Conservation (phyloP, 192 early-diverging fungal species). For the Allomyces macrogynus region DNA sequence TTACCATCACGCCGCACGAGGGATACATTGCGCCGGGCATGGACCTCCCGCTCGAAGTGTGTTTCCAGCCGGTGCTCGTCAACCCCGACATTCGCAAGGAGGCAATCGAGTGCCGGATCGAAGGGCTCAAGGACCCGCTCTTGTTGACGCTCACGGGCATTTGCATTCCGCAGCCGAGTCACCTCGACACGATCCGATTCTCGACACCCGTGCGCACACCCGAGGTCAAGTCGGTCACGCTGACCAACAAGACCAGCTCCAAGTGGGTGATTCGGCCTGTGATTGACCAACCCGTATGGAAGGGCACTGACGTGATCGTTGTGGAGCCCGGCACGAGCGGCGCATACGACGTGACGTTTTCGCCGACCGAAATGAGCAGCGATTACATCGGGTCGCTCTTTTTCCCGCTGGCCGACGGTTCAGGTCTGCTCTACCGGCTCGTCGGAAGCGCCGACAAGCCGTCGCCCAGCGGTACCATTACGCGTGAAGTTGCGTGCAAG, state of each 20-base stretch:
- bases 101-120: slow-evolving; percentile 22
- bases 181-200: slow-evolving; percentile 34
- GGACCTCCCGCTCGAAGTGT: slow-evolving; percentile 34
- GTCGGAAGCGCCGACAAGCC: slow-evolving; percentile 33
- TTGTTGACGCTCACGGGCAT: slow-evolving; percentile 32
- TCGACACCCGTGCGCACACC: slow-evolving; percentile 27
- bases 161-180: slow-evolving; percentile 28
- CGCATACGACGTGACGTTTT: slow-evolving; percentile 30
- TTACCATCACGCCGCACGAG: slow-evolving; percentile 32
- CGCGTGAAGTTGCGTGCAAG: slow-evolving; percentile 34
- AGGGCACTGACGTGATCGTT: slow-evolving; percentile 26
- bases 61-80: slow-evolving; percentile 31
- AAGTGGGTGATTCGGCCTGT: slow-evolving; percentile 32
- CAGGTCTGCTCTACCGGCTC: slow-evolving; percentile 36
- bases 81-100: slow-evolving; percentile 34
- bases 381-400: slow-evolving; percentile 35
- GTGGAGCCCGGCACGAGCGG: slow-evolving; percentile 31
- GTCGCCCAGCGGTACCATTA: slow-evolving; percentile 19
- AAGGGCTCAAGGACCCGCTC: slow-evolving; percentile 17
- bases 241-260: slow-evolving; percentile 22
- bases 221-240: slow-evolving; percentile 24
- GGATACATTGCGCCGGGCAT: slow-evolving; percentile 43
- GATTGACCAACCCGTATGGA: slow-evolving; percentile 37
- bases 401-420: slow-evolving; percentile 39
- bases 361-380: slow-evolving; percentile 23